These are phyloP conservation scores for Trifolium fragiferum DNA, from an alignment of 306 rosid genomes.

Conservation along the genomic window DNA sequence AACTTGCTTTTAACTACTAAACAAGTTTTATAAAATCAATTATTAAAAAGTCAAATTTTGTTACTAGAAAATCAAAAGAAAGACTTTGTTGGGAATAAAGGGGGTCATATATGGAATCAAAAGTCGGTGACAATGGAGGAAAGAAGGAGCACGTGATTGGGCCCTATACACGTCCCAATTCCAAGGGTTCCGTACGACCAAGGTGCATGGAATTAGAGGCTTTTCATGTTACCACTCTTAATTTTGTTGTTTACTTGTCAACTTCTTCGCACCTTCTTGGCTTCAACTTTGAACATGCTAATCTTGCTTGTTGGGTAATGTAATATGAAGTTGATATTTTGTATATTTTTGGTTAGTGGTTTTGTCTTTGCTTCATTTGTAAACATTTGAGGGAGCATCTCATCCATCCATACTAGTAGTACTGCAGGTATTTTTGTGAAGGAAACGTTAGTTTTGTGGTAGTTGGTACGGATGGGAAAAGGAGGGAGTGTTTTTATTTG, in stretches of 20 bases:
- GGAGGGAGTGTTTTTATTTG: constrained; percentile 10
- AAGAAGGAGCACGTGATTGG: constrained; percentile 49
- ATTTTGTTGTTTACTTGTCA: constrained; percentile 27
- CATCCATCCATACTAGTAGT: too few relatives aligned
- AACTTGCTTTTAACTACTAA: too few relatives aligned
- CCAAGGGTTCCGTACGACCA: constrained; percentile 35
- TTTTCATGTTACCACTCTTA: constrained; percentile 21
- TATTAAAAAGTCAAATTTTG: too few relatives aligned
- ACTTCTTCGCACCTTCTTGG: constrained; percentile 32
- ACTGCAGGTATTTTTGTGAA: constrained; percentile 42
- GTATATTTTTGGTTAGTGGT: constrained; percentile 2
- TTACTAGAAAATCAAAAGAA: background rate
- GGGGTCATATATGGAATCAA: constrained; percentile 33
- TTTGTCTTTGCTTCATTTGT: constrained; percentile 45
- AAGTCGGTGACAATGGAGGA: background rate
- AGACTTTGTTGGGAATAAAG: background rate
- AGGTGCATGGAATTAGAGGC: constrained; percentile 27
- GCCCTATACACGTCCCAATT: constrained; percentile 7
- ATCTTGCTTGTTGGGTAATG: background rate
- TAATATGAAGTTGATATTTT: background rate
- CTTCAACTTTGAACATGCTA: constrained; percentile 13
- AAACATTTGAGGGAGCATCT: constrained; percentile 47
- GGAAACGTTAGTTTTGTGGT: constrained; percentile 34
- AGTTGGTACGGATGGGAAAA: constrained; percentile 29
- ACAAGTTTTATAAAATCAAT: too few relatives aligned